These are phyloP conservation scores for Colletotrichum sp. DNA, from an alignment of 2,329 filamentous ascomycete genomes.

Conservation along the genomic window DNA sequence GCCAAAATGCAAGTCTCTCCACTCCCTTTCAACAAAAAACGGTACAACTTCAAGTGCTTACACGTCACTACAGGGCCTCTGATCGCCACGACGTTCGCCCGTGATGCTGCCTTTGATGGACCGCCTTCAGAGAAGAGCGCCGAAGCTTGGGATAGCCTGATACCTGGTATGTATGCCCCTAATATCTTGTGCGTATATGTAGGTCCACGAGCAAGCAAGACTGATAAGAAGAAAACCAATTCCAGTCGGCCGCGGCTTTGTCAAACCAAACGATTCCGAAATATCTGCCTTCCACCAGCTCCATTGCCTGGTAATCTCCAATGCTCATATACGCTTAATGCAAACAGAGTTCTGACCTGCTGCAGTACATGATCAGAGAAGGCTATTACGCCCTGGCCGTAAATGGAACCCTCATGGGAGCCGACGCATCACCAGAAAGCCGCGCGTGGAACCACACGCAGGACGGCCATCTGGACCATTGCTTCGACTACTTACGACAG, in stretches of 20 bases:
- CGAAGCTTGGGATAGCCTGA: neutral
- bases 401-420: neutral
- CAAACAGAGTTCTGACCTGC: neutral
- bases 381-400: neutral
- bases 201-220: neutral
- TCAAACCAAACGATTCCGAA: neutral
- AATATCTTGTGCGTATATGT: accelerated
- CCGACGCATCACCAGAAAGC: neutral
- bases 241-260: neutral
- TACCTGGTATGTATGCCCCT: neutral
- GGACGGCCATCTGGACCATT: neutral
- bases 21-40: neutral
- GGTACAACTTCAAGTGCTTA: neutral
- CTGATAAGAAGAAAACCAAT: neutral
- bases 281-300: neutral
- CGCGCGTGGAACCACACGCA: neutral
- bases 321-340: neutral
- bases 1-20: accelerated
- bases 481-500: neutral
- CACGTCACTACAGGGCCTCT: neutral
- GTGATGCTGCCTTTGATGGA: neutral
- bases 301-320: neutral
- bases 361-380: neutral
- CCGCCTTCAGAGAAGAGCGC: neutral
- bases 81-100: neutral